Percentiles rank a stretch among this genome's conserved stretches.
Conservation (phyloP, 257 asterid species). For the Jasminum sambac region DNA sequence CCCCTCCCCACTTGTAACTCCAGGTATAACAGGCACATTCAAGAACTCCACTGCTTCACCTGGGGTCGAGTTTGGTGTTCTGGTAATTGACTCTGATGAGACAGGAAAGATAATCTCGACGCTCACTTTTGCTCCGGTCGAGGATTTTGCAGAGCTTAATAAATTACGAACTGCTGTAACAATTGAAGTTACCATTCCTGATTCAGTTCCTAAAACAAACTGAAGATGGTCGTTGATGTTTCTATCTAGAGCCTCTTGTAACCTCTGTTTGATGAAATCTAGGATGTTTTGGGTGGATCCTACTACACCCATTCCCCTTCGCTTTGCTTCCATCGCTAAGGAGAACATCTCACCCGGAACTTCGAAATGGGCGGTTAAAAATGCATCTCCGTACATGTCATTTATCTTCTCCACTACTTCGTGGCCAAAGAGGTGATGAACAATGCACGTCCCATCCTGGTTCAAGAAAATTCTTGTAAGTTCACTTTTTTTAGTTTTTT, state of each 20-base stretch:
- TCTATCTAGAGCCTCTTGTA: constrained; percentile 76
- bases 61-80: constrained; percentile 43
- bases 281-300: constrained; percentile 90
- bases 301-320: constrained; percentile 94
- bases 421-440: constrained; percentile 93
- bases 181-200: constrained; percentile 96
- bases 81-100: constrained; percentile 80
- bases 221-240: constrained; percentile 87
- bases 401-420: constrained; percentile 83
- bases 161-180: constrained; percentile 70
- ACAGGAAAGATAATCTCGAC: constrained; percentile 94
- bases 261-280: constrained; percentile 76
- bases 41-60: constrained; percentile 39
- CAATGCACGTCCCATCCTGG: constrained; percentile 95
- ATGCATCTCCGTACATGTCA: constrained; percentile 89
- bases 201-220: constrained; percentile 91
- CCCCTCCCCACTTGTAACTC: constrained; percentile 94
- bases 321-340: constrained; percentile 90
- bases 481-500: too few relatives aligned
- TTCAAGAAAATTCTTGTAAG: constrained; percentile 9
- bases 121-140: constrained; percentile 50
- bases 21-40: constrained; percentile 65
- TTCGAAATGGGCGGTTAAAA: constrained; percentile 93
- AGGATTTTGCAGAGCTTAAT: constrained; percentile 44
- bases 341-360: constrained; percentile 99